A percentile compares a stretch with the other conserved stretches of the same genome.
Conservation (phyloP, 331 rosid genomes). For the Saraca asoca region DNA sequence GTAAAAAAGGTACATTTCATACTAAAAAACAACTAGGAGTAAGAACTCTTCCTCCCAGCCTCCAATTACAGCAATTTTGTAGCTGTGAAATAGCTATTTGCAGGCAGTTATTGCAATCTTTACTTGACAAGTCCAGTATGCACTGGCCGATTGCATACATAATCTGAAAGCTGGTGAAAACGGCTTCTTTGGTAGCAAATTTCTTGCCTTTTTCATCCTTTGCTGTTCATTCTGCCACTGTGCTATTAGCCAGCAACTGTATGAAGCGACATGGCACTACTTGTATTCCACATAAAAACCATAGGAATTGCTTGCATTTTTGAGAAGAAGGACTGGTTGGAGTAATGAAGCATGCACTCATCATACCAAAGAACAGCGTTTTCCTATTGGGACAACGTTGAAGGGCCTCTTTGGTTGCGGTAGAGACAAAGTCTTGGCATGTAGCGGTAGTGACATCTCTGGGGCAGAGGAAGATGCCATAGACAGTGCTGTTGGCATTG, state of each 20-base stretch:
- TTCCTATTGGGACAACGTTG: neutral
- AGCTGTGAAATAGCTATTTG: neutral
- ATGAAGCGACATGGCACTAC: constrained; percentile 2
- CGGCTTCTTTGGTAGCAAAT: constrained; percentile 25
- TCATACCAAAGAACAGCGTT: constrained; percentile 14
- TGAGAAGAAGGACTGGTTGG: constrained; percentile 12
- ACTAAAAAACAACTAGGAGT: constrained; percentile 34
- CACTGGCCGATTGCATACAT: constrained; percentile 50
- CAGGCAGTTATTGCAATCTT: constrained; percentile 34
- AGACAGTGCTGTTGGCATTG: constrained; percentile 4
- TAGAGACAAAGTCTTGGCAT: constrained; percentile 26
- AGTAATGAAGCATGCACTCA: constrained; percentile 28
- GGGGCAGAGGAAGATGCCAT: constrained; percentile 45
- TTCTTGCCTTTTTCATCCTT: constrained; percentile 13
- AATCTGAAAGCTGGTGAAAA: neutral
- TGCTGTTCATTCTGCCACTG: constrained; percentile 2
- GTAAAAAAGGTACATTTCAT: constrained; percentile 32
- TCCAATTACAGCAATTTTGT: neutral
- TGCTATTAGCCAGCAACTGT: neutral
- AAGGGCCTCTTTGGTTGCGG: neutral
- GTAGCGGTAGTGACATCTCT: constrained; percentile 21
- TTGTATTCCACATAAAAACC: neutral
- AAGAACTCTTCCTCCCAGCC: constrained; percentile 21
- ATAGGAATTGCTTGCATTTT: neutral
- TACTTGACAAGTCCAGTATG: constrained; percentile 21